These are phyloP conservation scores for Beauveria sp. DNA, from an alignment of 2,329 filamentous ascomycete species.

Conservation along the genomic window DNA sequence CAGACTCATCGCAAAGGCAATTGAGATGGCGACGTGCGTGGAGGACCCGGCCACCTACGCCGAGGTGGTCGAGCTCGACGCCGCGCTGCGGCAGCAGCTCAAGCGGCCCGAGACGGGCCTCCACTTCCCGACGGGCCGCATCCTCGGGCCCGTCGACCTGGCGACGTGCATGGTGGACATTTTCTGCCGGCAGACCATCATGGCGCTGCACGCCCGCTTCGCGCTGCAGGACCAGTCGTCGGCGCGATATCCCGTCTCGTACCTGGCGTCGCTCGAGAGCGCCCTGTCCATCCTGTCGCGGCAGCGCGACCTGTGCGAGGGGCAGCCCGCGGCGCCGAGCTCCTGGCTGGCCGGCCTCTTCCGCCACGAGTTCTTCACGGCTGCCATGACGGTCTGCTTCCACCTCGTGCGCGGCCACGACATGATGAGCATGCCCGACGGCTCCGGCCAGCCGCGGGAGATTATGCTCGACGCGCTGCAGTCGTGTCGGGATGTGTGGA, in stretches of 20 bases:
- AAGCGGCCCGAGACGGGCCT: constrained; percentile 4
- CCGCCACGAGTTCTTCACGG: constrained; percentile 12
- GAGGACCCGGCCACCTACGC: neutral
- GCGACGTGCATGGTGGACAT: constrained; percentile 11
- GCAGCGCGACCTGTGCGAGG: constrained; percentile 10
- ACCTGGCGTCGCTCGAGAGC: constrained; percentile 11
- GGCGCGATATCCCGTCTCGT: constrained; percentile 6
- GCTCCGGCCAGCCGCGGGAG: constrained; percentile 4
- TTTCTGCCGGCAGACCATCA: constrained; percentile 10
- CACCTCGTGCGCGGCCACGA: constrained; percentile 10
- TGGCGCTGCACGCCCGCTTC: constrained; percentile 11
- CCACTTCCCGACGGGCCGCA: constrained; percentile 1
- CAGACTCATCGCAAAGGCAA: neutral
- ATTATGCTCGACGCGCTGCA: constrained; percentile 14
- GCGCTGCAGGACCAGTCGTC: constrained; percentile 3
- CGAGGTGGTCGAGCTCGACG: constrained; percentile 8
- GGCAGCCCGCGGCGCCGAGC: neutral
- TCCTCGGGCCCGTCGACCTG: constrained; percentile 2
- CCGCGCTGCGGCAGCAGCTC: constrained; percentile 3
- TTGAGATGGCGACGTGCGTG: neutral
- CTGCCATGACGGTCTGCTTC: constrained; percentile 12
- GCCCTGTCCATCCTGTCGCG: constrained; percentile 9
- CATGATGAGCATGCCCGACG: neutral
- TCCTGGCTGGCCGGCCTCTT: constrained; percentile 11
- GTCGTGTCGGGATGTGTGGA: constrained; percentile 13